phyloP scores from a whole-genome alignment of 1,284 basidiomycete species.

The Tremellales sp. region DNA sequence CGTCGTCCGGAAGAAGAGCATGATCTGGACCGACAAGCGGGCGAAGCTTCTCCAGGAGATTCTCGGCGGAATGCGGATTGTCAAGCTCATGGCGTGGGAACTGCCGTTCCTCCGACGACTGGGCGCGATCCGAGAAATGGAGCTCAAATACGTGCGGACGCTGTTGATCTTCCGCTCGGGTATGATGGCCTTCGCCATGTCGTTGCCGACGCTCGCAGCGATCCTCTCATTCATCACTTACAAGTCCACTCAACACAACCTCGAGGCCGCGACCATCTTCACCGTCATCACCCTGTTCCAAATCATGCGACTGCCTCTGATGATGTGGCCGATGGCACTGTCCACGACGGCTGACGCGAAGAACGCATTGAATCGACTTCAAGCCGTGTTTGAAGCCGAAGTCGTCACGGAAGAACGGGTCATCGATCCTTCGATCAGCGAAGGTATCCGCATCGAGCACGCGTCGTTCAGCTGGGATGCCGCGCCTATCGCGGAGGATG shows the following conservation, averaged over 20 bases:
- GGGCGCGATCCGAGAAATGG: conserved; percentile 64
- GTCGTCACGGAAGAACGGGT: conserved; percentile 57
- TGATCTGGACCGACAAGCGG: conserved; percentile 72
- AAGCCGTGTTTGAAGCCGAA: conserved; percentile 73
- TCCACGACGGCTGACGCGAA: conserved; percentile 72
- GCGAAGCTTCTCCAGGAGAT: conserved; percentile 57
- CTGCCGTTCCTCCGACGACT: conserved; percentile 64
- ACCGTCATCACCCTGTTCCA: conserved; percentile 77
- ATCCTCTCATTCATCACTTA: conserved; percentile 85
- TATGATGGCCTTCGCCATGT: conserved; percentile 52
- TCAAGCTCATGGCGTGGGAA: conserved; percentile 66
- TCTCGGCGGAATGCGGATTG: conserved; percentile 77
- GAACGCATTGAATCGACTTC: conserved; percentile 67
- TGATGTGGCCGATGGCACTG: conserved; percentile 64
- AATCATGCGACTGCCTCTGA: conserved; percentile 47
- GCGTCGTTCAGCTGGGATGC: conserved; percentile 83
- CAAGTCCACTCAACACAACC: conserved; percentile 61
- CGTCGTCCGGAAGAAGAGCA: conserved; percentile 65
- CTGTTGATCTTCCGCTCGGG: conserved; percentile 57
- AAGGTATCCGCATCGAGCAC: conserved; percentile 62
- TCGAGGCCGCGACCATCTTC: conserved; percentile 64
- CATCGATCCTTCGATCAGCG: conserved; percentile 52
- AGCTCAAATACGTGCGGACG: conserved; percentile 72
- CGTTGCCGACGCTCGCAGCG: conserved; percentile 71
- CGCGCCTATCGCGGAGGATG: conserved; percentile 56